Evolutionary conservation across 2,329 filamentous ascomycete genomes (phyloP), one percentile per base, ranked within the genome.

Genomic region (Hirsutella thompsonii): DNA sequence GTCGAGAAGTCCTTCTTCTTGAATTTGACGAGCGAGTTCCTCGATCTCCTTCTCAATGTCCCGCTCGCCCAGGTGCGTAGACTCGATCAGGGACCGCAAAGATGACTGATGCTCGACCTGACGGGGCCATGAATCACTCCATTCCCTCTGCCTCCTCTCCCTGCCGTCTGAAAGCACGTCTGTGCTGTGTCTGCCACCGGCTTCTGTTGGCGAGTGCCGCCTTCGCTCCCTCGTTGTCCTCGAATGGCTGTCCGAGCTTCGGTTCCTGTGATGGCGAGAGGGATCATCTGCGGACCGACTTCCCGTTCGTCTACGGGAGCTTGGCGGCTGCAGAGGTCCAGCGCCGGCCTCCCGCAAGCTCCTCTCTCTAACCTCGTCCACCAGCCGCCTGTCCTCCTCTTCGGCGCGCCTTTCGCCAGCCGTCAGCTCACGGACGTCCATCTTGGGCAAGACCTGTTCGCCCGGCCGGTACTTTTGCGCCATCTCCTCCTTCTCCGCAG

Each of bases 81-180:
- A 75, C 53, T 85, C 89, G 44, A 96, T 79, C 44, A 96, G 64
- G 9, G 85, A 94, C 40, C 89, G 71, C 47, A 96, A 66, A 44
- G 88, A 94, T 1, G 87, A 82, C 63, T 96, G 90, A 55, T 95
- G 90, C 55, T 92, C 87, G 37, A 95, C 70, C 40, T 79, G 81
- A 38, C 83, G 60, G 41, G 66, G 66, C 20, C 63, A 61, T 28
- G 66, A 69, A 41, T 68, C 67, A 47, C 69, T 70, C 33, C 60
- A 62, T 42, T 63, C 56, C 48, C 48, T 60, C 52, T 36, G 47
- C 36, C 49, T 49, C 8, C 53, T 48, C n/a, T 55, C 45, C 18
- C 61, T 55, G 20, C 52, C 52, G 11, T 62, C 64, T 2, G 60
- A 50, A 20, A 66, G 52, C 46, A 63, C 60, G 19, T 62, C 64